These are phyloP conservation scores for Globisporangium orthogonon DNA, from an alignment of 352 stramenopile genomes.

Conservation along the genomic window DNA sequence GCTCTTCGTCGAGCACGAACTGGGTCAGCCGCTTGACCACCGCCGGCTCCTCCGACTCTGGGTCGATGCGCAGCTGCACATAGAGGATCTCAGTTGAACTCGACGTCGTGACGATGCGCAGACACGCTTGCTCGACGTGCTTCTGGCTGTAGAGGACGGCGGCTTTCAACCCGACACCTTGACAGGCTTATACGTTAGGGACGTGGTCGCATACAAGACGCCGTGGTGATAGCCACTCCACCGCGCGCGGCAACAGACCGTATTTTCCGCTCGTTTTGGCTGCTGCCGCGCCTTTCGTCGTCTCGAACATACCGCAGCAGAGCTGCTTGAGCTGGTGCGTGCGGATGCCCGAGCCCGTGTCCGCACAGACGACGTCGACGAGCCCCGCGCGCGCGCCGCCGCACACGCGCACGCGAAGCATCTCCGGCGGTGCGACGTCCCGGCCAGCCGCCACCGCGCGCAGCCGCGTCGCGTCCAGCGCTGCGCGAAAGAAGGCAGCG, in stretches of 20 bases:
- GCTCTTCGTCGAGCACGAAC: slow-evolving; percentile 51
- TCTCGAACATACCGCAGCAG: slow-evolving; percentile 68
- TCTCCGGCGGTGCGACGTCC: slow-evolving; percentile 19
- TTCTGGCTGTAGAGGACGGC: slow-evolving; percentile 71
- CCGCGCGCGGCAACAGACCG: slow-evolving; percentile 11
- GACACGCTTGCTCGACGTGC: slow-evolving; percentile 23
- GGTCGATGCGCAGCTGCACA: slow-evolving; percentile 63
- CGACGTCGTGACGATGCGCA: slow-evolving; percentile 63
- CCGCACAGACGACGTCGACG: slow-evolving; percentile 67
- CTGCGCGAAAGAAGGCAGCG: slow-evolving; percentile 16
- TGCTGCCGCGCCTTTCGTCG: slow-evolving; percentile 39
- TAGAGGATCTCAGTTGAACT: slow-evolving; percentile 56
- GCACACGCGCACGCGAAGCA: slow-evolving; percentile 46
- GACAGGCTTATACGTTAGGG: not conserved
- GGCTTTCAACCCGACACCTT: slow-evolving; percentile 71
- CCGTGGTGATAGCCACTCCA: not conserved
- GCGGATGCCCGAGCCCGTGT: slow-evolving; percentile 65
- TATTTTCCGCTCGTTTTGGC: slow-evolving; percentile 52
- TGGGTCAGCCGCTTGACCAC: slow-evolving; percentile 51
- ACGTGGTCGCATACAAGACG: not conserved
- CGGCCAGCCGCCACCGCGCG: slow-evolving; percentile 6
- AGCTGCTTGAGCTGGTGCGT: slow-evolving; percentile 57
- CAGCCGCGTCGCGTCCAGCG: slow-evolving; percentile 49
- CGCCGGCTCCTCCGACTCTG: slow-evolving; percentile 46
- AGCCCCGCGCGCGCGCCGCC: slow-evolving; percentile 17